Evolutionary conservation across 2,329 filamentous ascomycete species (phyloP), one percentile per base, ranked within the genome.

Genomic region (Blastomyces percursus): DNA sequence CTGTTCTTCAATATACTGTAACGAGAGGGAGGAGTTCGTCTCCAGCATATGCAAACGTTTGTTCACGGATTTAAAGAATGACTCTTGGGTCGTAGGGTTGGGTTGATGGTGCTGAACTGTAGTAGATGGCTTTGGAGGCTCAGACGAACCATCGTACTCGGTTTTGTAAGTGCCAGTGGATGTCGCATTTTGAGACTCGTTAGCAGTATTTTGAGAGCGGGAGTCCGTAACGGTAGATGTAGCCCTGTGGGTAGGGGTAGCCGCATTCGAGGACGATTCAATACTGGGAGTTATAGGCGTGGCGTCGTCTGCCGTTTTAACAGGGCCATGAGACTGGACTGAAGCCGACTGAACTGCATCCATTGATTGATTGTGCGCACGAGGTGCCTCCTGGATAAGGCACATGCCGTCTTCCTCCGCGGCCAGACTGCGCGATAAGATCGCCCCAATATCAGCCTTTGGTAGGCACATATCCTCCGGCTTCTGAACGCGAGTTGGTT

Each of bases 1-100:
- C 73, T 97, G 94, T 64, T 96, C 91, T 76, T 97, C 93, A 64
- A 99, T 96, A 71, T 99, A 99, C 70, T 96, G 90, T 9, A 97
- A 80, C 0, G 92, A 96, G 12, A 97, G 81, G 0, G 93, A 96
- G 12, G 92, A 91, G 73, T 97, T 99, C 19, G 90, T 85, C 74
- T 99, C 94, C 8, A 97, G 85, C 69, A 92, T 86, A 67, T 93
- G 90, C 4, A 99, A 82, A 1, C 94, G 89, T 75, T 97, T 97
- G 66, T 92, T 91, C 9, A 97, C 88, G 3, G 91, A 90, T 74
- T 97, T 97, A 82, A 96, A 99, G 76, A 99, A 97, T 1, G 90
- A 94, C 73, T 99, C 94, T 74, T 99, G 94, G 0, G 95, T 94
- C 0, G 92, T 91, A 1, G 93, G 92, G 0, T 86, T 84, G 1